A percentile compares a stretch with the other conserved stretches of the same genome.
Evolutionary conservation across 2,329 filamentous ascomycete genomes (phyloP).

Genomic region (Plectosphaerella cucumerina): DNA sequence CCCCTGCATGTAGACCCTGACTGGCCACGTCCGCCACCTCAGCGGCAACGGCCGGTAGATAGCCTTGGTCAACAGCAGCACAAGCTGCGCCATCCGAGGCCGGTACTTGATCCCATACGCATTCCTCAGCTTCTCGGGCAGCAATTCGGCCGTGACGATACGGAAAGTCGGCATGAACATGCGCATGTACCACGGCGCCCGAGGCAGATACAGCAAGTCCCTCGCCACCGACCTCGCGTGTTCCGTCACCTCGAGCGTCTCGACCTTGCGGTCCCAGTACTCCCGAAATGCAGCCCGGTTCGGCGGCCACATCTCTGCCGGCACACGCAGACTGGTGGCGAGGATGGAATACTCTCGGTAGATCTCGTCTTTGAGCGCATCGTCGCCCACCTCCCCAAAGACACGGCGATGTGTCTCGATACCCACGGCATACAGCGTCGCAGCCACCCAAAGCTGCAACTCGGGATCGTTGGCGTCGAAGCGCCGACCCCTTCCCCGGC

Average conservation of each 20-base stretch:
- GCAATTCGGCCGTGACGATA: conserved; percentile 15
- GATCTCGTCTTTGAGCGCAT: conserved; percentile 17
- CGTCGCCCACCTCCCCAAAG: conserved; percentile 23
- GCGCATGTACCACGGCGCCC: conserved; percentile 15
- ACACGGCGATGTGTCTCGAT: conserved; percentile 29
- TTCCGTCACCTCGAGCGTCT: conserved; percentile 24
- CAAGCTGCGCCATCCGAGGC: conserved; percentile 9
- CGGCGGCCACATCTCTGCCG: conserved; percentile 28
- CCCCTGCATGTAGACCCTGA: conserved; percentile 17
- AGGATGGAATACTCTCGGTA: conserved; percentile 22
- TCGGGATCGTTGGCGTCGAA: conserved; percentile 30
- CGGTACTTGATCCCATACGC: conserved; percentile 18
- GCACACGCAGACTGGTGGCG: conserved; percentile 24
- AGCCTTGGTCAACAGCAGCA: conserved; percentile 17
- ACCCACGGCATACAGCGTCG: conserved; percentile 31
- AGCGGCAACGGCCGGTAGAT: conserved; percentile 24
- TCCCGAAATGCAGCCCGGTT: conserved; percentile 27
- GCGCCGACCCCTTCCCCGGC: conserved; percentile 10
- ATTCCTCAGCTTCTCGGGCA: conserved; percentile 16
- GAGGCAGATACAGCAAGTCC: conserved; percentile 18
- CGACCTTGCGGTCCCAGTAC: conserved; percentile 31
- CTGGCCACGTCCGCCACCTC: conserved; percentile 19
- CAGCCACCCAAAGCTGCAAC: conserved; percentile 34
- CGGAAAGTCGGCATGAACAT: conserved; percentile 15
- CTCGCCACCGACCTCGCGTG: conserved; percentile 19